Conservation (phyloP, 345 rosid species). For the Bretschneidera sinensis region DNA sequence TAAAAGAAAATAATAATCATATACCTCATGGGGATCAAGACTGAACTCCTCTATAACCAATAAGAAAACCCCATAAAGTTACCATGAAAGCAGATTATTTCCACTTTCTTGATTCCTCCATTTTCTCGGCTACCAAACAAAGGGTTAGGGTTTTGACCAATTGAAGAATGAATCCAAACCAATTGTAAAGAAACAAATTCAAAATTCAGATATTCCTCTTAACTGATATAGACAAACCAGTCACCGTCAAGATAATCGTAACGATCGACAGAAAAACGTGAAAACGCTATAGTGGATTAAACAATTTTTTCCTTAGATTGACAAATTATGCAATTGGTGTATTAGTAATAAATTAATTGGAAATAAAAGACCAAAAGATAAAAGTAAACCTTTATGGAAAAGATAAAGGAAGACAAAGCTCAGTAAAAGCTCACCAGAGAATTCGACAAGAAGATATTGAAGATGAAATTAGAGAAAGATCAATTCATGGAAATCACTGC, state of each 20-base stretch:
- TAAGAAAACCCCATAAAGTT: constrained; percentile 1
- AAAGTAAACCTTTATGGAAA: too few species aligned
- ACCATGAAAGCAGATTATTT: background rate
- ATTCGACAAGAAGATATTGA: too few species aligned
- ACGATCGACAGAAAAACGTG: background rate
- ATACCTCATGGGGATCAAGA: too few species aligned
- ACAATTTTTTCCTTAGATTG: background rate
- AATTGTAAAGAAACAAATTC: background rate
- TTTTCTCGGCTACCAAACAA: background rate
- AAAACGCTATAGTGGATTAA: too few species aligned
- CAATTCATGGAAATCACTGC: background rate
- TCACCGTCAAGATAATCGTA: constrained; percentile 3
- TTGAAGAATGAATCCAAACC: background rate
- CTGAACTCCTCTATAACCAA: too few species aligned
- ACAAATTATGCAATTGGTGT: background rate
- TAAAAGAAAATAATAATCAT: too few species aligned
- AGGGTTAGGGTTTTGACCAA: background rate
- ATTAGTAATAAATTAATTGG: too few species aligned
- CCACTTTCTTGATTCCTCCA: background rate
- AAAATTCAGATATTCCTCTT: background rate
- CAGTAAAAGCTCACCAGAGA: background rate
- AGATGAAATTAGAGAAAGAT: too few species aligned
- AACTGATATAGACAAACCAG: background rate
- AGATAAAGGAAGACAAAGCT: background rate
- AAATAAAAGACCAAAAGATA: background rate